These are phyloP conservation scores for Curvularia eragrostidis DNA, from an alignment of 2,329 filamentous ascomycete genomes.

Conservation along the genomic window DNA sequence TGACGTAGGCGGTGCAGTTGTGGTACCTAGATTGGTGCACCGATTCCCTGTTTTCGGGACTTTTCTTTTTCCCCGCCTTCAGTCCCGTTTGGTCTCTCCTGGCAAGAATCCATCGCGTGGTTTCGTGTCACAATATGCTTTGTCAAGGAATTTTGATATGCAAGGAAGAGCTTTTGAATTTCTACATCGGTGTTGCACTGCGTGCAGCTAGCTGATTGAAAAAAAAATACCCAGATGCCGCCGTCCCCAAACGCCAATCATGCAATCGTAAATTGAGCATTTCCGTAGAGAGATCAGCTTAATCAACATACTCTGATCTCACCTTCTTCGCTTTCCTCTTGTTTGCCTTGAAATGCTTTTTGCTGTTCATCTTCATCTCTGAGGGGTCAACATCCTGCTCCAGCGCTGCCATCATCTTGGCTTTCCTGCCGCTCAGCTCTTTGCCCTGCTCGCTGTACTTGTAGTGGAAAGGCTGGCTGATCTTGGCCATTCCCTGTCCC, in stretches of 20 bases:
- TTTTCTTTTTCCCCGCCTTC: neutral
- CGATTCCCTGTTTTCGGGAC: neutral
- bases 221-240: neutral
- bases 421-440: slow-evolving; percentile 81
- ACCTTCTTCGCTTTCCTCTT: slow-evolving; percentile 66
- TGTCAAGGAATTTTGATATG: neutral
- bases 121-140: neutral
- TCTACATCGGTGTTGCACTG: neutral
- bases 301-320: slow-evolving; percentile 48
- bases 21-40: too few species aligned
- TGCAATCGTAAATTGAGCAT: slow-evolving; percentile 14
- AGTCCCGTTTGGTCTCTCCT: neutral
- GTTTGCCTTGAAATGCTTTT: slow-evolving; percentile 94
- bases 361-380: slow-evolving; percentile 74
- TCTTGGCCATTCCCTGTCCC: slow-evolving; percentile 65
- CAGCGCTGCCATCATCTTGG: slow-evolving; percentile 78
- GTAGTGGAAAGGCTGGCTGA: slow-evolving; percentile 85
- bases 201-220: neutral
- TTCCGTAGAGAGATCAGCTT: neutral
- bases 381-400: slow-evolving; percentile 85
- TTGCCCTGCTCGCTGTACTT: slow-evolving; percentile 90
- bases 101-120: neutral
- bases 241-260: slow-evolving; percentile 15
- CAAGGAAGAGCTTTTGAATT: slow-evolving; percentile 1
- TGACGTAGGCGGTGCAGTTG: neutral